A percentile compares a stretch with the other conserved stretches of the same genome.
phyloP scores from a whole-genome alignment of 768 basidiomycete genomes.

The Boletus rex-veris region DNA sequence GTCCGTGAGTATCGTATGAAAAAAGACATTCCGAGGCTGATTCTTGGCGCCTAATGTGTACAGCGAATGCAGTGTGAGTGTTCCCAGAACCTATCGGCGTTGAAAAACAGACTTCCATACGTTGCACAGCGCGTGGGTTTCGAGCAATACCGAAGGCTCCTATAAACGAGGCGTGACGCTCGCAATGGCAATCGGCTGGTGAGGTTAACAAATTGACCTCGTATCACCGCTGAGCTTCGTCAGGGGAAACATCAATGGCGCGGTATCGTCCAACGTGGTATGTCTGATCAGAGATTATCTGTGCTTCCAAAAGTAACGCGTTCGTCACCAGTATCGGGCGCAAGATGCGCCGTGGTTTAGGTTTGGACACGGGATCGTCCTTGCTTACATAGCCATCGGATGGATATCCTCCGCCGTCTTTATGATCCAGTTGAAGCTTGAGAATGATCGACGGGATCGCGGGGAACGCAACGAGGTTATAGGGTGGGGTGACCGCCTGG shows the following conservation, averaged over 20 bases:
- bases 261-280: conserved; percentile 64
- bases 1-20: conserved; percentile 34
- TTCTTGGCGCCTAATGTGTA: neutral
- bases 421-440: conserved; percentile 46
- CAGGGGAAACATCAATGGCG: conserved; percentile 65
- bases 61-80: conserved; percentile 52
- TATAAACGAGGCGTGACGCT: conserved; percentile 71
- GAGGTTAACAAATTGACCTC: neutral
- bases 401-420: conserved; percentile 51
- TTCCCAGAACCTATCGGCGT: conserved; percentile 5
- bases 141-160: conserved; percentile 67
- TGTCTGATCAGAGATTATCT: conserved; percentile 22
- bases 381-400: conserved; percentile 67
- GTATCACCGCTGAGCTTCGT: conserved; percentile 16
- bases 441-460: conserved; percentile 60
- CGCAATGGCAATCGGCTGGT: conserved; percentile 65
- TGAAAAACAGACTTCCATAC: neutral
- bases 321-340: conserved; percentile 53
- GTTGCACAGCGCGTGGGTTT: conserved; percentile 59
- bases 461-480: conserved; percentile 70
- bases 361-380: conserved; percentile 64
- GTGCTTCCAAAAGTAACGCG: neutral
- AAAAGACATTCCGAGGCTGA: neutral
- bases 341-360: conserved; percentile 64
- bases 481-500: conserved; percentile 41